These are phyloP conservation scores for Crithidia expoeki DNA, from an alignment of 208 protist genomes.

Conservation along the genomic window DNA sequence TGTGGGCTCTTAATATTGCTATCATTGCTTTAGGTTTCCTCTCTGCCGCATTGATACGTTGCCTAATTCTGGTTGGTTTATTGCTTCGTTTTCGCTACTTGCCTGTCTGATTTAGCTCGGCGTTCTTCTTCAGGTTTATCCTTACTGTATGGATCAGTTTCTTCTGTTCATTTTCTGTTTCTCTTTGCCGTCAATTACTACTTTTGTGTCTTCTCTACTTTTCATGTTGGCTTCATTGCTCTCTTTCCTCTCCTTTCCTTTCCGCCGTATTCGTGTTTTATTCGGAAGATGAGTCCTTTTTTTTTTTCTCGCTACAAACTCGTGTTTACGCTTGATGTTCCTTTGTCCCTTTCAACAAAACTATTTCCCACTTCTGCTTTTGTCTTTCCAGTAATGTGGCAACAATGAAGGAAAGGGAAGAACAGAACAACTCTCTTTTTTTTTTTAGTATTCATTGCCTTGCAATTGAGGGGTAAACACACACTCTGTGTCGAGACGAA, in stretches of 20 bases:
- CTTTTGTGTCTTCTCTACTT: not conserved
- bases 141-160: not conserved
- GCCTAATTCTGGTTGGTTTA: not conserved
- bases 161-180: not conserved
- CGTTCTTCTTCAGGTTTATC: not conserved
- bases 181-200: not conserved
- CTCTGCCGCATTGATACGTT: too few species aligned
- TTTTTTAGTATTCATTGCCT: not conserved
- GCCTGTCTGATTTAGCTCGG: not conserved
- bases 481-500: not conserved
- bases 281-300: not conserved
- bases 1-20: not conserved
- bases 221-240: not conserved
- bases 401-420: not conserved
- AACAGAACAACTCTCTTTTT: conserved; percentile 5
- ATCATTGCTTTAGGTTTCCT: too few species aligned
- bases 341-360: not conserved
- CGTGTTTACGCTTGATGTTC: not conserved
- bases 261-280: not conserved
- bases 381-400: too few species aligned
- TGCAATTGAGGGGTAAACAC: not conserved
- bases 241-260: not conserved
- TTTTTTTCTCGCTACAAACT: not conserved
- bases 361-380: too few species aligned
- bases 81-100: not conserved